Conservation (phyloP, 495 filamentous ascomycete species). For the Xylaria grammica region DNA sequence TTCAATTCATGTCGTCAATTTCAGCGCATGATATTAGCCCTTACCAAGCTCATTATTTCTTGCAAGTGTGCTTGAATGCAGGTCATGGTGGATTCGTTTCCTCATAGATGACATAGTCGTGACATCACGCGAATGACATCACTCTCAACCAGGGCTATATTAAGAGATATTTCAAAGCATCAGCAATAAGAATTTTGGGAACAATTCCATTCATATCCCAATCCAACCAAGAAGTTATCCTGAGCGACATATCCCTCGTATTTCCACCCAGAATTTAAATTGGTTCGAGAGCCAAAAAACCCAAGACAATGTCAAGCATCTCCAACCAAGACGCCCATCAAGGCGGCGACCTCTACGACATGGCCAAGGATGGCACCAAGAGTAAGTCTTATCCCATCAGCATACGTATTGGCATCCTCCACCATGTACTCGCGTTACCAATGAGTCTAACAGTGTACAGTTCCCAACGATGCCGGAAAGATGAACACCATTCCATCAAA, state of each 20-base stretch:
- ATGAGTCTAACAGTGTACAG: slow-evolving; percentile 19
- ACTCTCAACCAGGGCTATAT: slow-evolving; percentile 2
- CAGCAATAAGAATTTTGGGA: no score
- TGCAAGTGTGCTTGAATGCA: not conserved
- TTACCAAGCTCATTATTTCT: not conserved
- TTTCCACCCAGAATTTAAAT: not conserved
- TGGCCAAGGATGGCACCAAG: slow-evolving; percentile 58
- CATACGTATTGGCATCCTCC: not conserved
- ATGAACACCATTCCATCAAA: slow-evolving; percentile 61
- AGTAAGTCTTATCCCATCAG: slow-evolving; percentile 15
- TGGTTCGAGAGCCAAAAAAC: slow-evolving; percentile 19
- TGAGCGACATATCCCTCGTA: not conserved
- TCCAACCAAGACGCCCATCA: slow-evolving; percentile 18
- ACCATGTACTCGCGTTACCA: not conserved
- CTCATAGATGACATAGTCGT: slow-evolving; percentile 24
- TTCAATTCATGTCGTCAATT: no score
- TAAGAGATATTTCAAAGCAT: not conserved
- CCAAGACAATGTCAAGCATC: slow-evolving; percentile 18
- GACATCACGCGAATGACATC: slow-evolving; percentile 34
- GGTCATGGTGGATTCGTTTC: not conserved
- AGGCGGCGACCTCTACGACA: slow-evolving; percentile 52
- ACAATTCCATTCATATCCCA: no score
- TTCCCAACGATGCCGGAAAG: slow-evolving; percentile 60
- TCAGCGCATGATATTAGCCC: no score
- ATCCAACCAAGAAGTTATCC: not conserved